Percentiles rank a stretch among this genome's conserved stretches.
Conservation (phyloP, 441 rosid genomes). For the Populus trichocarpa region DNA sequence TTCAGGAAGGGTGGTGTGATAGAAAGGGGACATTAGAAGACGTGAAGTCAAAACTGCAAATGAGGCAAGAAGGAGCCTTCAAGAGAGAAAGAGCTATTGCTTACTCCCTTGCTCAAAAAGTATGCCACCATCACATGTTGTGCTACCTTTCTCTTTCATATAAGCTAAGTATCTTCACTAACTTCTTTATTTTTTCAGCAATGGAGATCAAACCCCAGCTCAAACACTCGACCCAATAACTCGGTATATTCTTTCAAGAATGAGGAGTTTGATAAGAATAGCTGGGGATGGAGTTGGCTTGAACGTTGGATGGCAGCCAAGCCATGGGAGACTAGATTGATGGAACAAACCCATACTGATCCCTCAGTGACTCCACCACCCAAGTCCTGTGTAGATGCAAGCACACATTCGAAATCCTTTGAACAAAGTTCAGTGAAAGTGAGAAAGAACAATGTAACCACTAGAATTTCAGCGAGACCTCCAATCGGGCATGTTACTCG, state of each 20-base stretch:
- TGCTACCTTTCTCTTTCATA: background rate
- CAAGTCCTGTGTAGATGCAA: slow-evolving; percentile 23
- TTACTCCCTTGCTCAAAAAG: slow-evolving; percentile 89
- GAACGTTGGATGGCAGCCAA: slow-evolving; percentile 96
- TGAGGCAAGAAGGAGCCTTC: slow-evolving; percentile 87
- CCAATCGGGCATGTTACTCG: slow-evolving; percentile 42
- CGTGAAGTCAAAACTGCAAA: slow-evolving; percentile 64
- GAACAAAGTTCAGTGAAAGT: slow-evolving; percentile 50
- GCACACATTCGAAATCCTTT: slow-evolving; percentile 40
- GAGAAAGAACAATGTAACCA: slow-evolving; percentile 68
- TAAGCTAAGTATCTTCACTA: background rate
- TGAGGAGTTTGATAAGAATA: slow-evolving; percentile 67
- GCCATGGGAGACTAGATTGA: slow-evolving; percentile 89
- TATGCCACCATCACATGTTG: slow-evolving; percentile 8
- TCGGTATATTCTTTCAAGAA: slow-evolving; percentile 39
- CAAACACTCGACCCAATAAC: slow-evolving; percentile 29
- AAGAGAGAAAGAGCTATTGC: slow-evolving; percentile 89
- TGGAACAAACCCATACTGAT: slow-evolving; percentile 54
- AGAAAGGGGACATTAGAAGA: slow-evolving; percentile 82
- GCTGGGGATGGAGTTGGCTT: slow-evolving; percentile 98
- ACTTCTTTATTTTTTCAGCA: slow-evolving; percentile 36
- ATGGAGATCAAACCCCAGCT: slow-evolving; percentile 60
- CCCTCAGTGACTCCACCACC: slow-evolving; percentile 39
- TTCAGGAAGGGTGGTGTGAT: slow-evolving; percentile 91
- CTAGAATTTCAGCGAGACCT: slow-evolving; percentile 78